Evolutionary conservation across 2,329 filamentous ascomycete species (phyloP).

Genomic region (Trichoderma pleuroti): DNA sequence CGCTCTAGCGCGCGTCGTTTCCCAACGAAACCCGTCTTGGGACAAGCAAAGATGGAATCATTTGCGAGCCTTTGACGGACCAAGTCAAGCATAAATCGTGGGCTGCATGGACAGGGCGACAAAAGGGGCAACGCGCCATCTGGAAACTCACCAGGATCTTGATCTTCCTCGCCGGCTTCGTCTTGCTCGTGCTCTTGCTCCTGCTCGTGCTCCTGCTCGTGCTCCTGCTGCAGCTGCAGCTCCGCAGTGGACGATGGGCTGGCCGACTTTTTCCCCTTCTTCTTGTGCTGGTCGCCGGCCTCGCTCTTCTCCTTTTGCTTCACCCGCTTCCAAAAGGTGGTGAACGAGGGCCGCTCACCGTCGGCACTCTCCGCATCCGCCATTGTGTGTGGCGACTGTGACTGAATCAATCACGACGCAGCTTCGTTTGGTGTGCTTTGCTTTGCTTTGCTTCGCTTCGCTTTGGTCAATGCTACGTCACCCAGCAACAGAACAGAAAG

Average conservation of each 20-base stretch:
- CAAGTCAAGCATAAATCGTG: conserved; percentile 9
- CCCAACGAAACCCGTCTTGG: background rate
- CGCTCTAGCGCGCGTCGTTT: background rate
- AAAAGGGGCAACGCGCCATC: conserved; percentile 1
- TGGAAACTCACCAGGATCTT: conserved; percentile 1
- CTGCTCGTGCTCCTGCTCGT: too few species aligned
- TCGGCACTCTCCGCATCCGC: conserved; percentile 17
- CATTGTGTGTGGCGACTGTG: conserved; percentile 13
- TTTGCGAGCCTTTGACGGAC: background rate
- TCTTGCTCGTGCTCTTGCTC: too few species aligned
- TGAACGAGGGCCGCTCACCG: conserved; percentile 42
- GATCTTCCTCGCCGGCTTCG: background rate
- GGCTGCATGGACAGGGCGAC: background rate
- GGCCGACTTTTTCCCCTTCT: background rate
- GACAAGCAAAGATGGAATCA: background rate
- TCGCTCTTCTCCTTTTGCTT: conserved; percentile 32
- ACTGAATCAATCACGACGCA: background rate
- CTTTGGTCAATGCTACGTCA: background rate
- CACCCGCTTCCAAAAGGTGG: conserved; percentile 45
- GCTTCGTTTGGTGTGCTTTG: background rate
- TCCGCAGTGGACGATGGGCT: background rate
- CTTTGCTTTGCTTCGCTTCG: too few species aligned
- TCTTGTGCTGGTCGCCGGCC: background rate
- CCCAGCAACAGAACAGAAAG: background rate
- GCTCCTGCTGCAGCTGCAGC: too few species aligned